phyloP scores from a whole-genome alignment of 106 monocot genomes.

The Gastrodia elata region DNA sequence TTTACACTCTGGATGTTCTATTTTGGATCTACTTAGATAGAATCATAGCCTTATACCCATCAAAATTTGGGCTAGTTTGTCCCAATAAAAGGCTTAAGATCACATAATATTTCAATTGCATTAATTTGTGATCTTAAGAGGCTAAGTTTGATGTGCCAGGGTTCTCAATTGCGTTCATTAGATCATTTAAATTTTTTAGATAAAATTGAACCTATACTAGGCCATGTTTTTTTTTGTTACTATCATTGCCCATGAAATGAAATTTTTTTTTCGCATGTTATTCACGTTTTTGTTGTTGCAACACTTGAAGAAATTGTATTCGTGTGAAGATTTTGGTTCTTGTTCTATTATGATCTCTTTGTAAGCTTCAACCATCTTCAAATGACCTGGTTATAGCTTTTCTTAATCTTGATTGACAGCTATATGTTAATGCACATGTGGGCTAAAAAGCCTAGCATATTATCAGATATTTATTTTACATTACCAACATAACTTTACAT shows the following conservation, averaged over 20 bases:
- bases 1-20: too few species aligned
- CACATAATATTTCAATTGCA: background rate
- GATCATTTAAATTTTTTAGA: background rate
- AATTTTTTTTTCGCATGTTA: background rate
- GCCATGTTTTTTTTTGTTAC: background rate
- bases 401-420: background rate
- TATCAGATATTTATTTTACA: background rate
- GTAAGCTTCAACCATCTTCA: background rate
- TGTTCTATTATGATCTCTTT: background rate
- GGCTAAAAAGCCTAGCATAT: background rate
- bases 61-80: background rate
- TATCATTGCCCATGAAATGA: background rate
- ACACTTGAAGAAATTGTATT: background rate
- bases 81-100: background rate
- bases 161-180: background rate
- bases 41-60: background rate
- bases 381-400: background rate
- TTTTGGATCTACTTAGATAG: too few species aligned
- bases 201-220: background rate
- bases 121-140: too few species aligned
- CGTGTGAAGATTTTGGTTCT: constrained; percentile 2
- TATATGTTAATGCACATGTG: background rate
- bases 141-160: background rate
- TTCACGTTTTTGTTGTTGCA: background rate
- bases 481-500: background rate